phyloP scores from a whole-genome alignment of 2,329 filamentous ascomycete genomes.

The Ploettnerulaceae sp. region DNA sequence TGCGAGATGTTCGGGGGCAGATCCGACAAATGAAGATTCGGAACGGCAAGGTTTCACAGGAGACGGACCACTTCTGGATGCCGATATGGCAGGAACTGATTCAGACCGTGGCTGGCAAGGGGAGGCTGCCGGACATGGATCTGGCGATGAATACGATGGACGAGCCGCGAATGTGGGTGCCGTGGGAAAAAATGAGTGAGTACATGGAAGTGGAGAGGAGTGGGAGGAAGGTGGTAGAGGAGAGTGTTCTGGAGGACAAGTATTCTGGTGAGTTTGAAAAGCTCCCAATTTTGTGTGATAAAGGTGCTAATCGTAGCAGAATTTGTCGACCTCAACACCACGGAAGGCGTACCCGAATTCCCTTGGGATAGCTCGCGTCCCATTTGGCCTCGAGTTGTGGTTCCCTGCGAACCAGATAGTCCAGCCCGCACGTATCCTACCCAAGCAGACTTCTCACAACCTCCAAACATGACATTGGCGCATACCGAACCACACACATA shows the following conservation, averaged over 20 bases:
- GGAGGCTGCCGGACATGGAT: slow-evolving; percentile 56
- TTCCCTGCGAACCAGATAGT: slow-evolving; percentile 58
- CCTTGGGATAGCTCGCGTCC: slow-evolving; percentile 28
- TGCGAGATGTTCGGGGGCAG: slow-evolving; percentile 46
- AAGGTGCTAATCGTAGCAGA: background rate
- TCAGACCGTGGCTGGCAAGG: slow-evolving; percentile 38
- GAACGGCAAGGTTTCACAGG: slow-evolving; percentile 45
- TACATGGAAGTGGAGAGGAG: slow-evolving; percentile 20
- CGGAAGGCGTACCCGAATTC: slow-evolving; percentile 4
- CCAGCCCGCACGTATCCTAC: slow-evolving; percentile 46
- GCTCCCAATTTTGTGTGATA: background rate
- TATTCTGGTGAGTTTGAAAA: slow-evolving; percentile 5
- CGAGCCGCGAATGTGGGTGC: slow-evolving; percentile 55
- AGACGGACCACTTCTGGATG: slow-evolving; percentile 37
- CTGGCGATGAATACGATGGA: slow-evolving; percentile 62
- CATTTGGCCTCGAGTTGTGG: slow-evolving; percentile 54
- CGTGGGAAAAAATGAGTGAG: slow-evolving; percentile 41
- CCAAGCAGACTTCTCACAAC: slow-evolving; percentile 40
- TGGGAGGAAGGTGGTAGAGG: slow-evolving; percentile 46
- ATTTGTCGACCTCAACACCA: background rate
- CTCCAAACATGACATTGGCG: slow-evolving; percentile 45
- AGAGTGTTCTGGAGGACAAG: slow-evolving; percentile 42
- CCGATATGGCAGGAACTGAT: slow-evolving; percentile 36
- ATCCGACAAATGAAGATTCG: slow-evolving; percentile 56
- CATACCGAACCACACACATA: slow-evolving; percentile 37